A percentile compares a stretch with the other conserved stretches of the same genome.
These are phyloP conservation scores for Tulasnella sp. DNA, from an alignment of 768 basidiomycete genomes.

Conservation along the genomic window DNA sequence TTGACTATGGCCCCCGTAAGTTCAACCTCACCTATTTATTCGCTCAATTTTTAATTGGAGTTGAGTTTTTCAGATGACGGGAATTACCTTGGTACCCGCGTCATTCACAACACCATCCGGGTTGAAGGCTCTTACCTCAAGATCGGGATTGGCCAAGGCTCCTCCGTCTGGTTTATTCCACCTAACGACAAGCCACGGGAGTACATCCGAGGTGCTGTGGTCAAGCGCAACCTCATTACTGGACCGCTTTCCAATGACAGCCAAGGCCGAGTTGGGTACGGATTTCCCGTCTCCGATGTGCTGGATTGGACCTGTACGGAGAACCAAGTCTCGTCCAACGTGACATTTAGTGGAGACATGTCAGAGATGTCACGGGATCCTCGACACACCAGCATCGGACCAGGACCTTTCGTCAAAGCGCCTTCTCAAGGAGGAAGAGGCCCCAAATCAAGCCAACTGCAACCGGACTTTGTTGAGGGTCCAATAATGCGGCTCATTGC, in stretches of 20 bases:
- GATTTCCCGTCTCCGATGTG: slow-evolving; percentile 32
- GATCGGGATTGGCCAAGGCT: slow-evolving; percentile 32
- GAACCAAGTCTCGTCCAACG: slow-evolving; percentile 30
- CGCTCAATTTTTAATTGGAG: not conserved
- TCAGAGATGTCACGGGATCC: slow-evolving; percentile 11
- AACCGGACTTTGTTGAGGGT: slow-evolving; percentile 25
- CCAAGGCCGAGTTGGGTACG: slow-evolving; percentile 30
- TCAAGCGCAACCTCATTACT: slow-evolving; percentile 31
- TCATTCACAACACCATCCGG: slow-evolving; percentile 32
- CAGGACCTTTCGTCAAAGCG: slow-evolving; percentile 31
- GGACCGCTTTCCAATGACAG: slow-evolving; percentile 20
- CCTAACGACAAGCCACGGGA: slow-evolving; percentile 21
- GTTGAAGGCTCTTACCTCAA: slow-evolving; percentile 31
- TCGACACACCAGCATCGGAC: slow-evolving; percentile 27
- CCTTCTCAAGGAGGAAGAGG: slow-evolving; percentile 1
- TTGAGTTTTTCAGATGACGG: slow-evolving; percentile 5
- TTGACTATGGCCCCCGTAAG: slow-evolving; percentile 31
- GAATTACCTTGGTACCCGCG: slow-evolving; percentile 28
- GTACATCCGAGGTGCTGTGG: slow-evolving; percentile 30
- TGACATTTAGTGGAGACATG: slow-evolving; percentile 11
- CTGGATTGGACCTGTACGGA: slow-evolving; percentile 31
- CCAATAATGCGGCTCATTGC: slow-evolving; percentile 24
- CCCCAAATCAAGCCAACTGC: slow-evolving; percentile 11
- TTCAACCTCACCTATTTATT: not conserved
- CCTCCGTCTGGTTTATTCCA: slow-evolving; percentile 30